These are phyloP conservation scores for Hypomontagnella monticulosa DNA, from an alignment of 495 filamentous ascomycete species.

Conservation along the genomic window DNA sequence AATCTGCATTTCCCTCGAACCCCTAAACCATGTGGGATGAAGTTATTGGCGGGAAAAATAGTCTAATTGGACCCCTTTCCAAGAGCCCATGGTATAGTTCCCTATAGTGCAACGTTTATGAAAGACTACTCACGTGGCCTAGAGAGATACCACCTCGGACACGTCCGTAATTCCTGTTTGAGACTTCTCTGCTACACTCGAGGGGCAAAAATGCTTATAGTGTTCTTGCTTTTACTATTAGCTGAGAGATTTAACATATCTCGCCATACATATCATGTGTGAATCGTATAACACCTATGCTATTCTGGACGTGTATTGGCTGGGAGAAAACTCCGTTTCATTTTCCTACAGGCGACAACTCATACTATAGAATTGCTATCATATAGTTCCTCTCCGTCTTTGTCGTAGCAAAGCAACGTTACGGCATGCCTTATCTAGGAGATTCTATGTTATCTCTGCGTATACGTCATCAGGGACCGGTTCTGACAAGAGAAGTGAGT, in stretches of 20 bases:
- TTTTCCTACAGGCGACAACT: constrained; percentile 5
- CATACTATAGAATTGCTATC: not conserved
- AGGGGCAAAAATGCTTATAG: not conserved
- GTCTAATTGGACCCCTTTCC: too few relatives aligned
- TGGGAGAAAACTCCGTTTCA: not conserved
- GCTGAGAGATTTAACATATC: not conserved
- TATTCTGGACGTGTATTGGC: constrained; percentile 8
- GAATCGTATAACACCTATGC: constrained; percentile 7
- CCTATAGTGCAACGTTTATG: constrained; percentile 2
- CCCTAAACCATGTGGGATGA: constrained; percentile 9
- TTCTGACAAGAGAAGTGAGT: constrained; percentile 6
- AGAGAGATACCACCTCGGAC: constrained; percentile 11
- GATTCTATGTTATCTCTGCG: not conserved
- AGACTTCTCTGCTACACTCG: constrained; percentile 11
- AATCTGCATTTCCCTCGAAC: not conserved
- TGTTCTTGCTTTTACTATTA: not conserved
- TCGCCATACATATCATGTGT: not conserved
- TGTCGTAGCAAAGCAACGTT: constrained; percentile 23
- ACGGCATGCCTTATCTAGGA: constrained; percentile 22
- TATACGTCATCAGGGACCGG: constrained; percentile 27
- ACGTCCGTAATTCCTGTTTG: not conserved
- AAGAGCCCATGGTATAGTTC: constrained; percentile 1
- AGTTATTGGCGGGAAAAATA: constrained; percentile 13
- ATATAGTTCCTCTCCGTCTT: not conserved
- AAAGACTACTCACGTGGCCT: constrained; percentile 5